Evolutionary conservation across 306 rosid genomes (phyloP).

Genomic region (Acacia melanoxylon): DNA sequence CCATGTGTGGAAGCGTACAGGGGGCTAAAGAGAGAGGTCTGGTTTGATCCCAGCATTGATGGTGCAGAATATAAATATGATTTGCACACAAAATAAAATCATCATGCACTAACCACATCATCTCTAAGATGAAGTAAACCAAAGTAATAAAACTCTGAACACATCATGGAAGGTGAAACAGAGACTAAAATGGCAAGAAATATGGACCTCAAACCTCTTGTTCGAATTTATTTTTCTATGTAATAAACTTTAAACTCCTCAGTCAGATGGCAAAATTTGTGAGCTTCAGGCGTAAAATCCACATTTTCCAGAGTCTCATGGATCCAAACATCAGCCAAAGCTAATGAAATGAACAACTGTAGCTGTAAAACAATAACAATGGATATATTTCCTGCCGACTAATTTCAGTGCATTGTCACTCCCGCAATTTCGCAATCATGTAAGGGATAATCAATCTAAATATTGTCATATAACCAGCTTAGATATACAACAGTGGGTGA

Average conservation of each 20-base stretch:
- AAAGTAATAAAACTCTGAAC: too few species aligned
- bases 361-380: background rate
- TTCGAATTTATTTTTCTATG: background rate
- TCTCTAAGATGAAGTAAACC: background rate
- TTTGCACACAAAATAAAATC: background rate
- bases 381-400: background rate
- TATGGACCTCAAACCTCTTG: background rate
- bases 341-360: background rate
- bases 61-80: too few species aligned
- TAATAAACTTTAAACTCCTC: background rate
- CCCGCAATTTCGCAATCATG: background rate
- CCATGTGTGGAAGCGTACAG: background rate
- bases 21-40: too few species aligned
- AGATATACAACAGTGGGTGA: background rate
- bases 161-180: too few species aligned
- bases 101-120: background rate
- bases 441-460: background rate
- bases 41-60: too few species aligned
- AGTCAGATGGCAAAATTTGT: background rate
- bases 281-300: background rate
- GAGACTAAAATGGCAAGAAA: background rate
- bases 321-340: background rate
- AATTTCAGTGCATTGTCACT: background rate
- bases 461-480: background rate
- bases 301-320: background rate